Base-by-base conservation (phyloP, 345 rosid species). In the Lagerstroemia speciosa region DNA sequence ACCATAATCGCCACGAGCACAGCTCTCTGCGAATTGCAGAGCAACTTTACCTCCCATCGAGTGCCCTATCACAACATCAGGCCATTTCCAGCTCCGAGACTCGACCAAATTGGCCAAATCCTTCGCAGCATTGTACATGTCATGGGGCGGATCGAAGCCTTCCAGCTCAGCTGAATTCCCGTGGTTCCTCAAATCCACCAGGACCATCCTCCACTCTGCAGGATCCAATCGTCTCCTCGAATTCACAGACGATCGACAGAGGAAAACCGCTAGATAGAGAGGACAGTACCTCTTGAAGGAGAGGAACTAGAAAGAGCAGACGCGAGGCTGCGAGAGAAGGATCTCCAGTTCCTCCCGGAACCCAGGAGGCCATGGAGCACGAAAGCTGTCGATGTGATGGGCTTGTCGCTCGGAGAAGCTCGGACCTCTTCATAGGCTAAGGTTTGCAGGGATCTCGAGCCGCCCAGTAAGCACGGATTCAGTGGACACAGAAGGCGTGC, bases 311-410 rank as follows among this genome's bases (percentile, higher is more conserved):
- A 84, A 72, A 90, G 89, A 64, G 87, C 65, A 62, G 88, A 85
- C 5, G 83, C 79, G 36, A 93, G 89, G 62, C 61, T 80, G 45
- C 92, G 92, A 52, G 96, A 85, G 82, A 91, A 93, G 41, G 97
- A 86, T 48, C 94, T 82, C 98, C 98, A 93, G 82, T 93, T 91
- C 50, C 93, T 85, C 58, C 82, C 88, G n/a, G 97, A 87, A 36
- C 97, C 98, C 9, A 93, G 81, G 75, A 93, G 97, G 78, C 97
- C 97, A 22, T 93, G 97, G 78, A 93, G 94, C 68, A 93, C 67
- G 65, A 93, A 77, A 48, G 90, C 97, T 6, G 96, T 91, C 55
- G 76, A 77, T n/a, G 83, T 73, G 77, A 64, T 15, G 8, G 85
- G 75, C 60, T 52, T 69, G 70, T 80, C 83, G 1, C 75, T 33